Evolutionary conservation across 306 rosid genomes (phyloP), one percentile per base, ranked within the genome.

Genomic region (Sesbania bispinosa): DNA sequence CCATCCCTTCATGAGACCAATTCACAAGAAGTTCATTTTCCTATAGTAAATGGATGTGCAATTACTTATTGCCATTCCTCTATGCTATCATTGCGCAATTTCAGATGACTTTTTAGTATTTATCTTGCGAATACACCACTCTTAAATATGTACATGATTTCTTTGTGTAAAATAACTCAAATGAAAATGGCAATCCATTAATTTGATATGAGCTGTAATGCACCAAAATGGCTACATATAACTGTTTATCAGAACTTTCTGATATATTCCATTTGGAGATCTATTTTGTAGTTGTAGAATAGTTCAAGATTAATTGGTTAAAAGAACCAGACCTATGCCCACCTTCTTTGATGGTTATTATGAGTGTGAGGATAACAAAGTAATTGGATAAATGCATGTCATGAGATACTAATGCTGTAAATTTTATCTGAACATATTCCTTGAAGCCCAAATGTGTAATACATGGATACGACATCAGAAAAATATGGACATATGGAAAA

Each of bases 1-100:
- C 71, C 46, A 19, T 84, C 45, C 42, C 62, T 39, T 58, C 30
- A n/a, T 41, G 69, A 48, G 16, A 76, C 53, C 55, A 65, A 71
- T 33, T 54, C 47, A 29, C 32, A 14, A 10, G 27, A 80, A 24
- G 48, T n/a, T n/a, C n/a, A 33, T 64, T 42, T 46, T 81, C 51
- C 46, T 20, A 20, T 57, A 21, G 35, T 64, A 23, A 65, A 51
- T 33, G 20, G 41, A 51, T 42, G 63, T 68, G 7, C 23, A 69
- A n/a, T 55, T 24, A 69, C 24, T 26, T 13, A 65, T 36, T 79
- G 33, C 30, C 42, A 43, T 52, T 26, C 46, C 55, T 53, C 15
- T 26, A 13, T 54, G 26, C 24, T 55, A 14, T 51, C 45, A 23
- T 42, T 11, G 69, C 19, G 13, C 27, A 68, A 24, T 68, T 52